phyloP scores from a whole-genome alignment of 208 protist genomes.

The Trichomonas vaginalis region DNA sequence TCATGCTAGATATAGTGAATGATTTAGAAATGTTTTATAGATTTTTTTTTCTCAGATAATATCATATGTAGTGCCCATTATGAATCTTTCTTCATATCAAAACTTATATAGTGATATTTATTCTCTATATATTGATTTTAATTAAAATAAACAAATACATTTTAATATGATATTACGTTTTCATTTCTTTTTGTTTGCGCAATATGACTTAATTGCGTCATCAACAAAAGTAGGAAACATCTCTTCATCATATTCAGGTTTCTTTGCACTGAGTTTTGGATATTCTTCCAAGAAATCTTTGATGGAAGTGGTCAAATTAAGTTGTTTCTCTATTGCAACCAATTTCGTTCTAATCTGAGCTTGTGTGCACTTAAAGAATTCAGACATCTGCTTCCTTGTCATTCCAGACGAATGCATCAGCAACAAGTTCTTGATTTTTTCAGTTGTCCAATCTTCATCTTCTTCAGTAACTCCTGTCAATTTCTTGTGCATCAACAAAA shows the following conservation, averaged over 20 bases:
- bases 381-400: neutral
- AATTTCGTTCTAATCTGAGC: neutral
- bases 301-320: neutral
- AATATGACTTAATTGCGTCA: neutral
- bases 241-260: neutral
- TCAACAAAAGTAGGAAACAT: neutral
- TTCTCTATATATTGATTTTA: too few relatives aligned
- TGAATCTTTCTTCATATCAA: too few relatives aligned
- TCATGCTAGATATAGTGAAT: too few relatives aligned
- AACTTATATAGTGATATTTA: too few relatives aligned
- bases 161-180: too few relatives aligned
- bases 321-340: neutral
- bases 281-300: neutral
- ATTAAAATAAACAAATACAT: too few relatives aligned
- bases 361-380: neutral
- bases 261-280: neutral
- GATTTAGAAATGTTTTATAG: too few relatives aligned
- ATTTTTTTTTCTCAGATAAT: too few relatives aligned
- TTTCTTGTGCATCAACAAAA: neutral
- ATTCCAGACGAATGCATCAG: neutral
- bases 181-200: neutral
- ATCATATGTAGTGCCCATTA: too few relatives aligned
- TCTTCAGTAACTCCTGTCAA: neutral
- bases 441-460: neutral
- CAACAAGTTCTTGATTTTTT: neutral